Conservation (phyloP, 2,329 filamentous ascomycete genomes). For the Pyricularia pennisetigena region DNA sequence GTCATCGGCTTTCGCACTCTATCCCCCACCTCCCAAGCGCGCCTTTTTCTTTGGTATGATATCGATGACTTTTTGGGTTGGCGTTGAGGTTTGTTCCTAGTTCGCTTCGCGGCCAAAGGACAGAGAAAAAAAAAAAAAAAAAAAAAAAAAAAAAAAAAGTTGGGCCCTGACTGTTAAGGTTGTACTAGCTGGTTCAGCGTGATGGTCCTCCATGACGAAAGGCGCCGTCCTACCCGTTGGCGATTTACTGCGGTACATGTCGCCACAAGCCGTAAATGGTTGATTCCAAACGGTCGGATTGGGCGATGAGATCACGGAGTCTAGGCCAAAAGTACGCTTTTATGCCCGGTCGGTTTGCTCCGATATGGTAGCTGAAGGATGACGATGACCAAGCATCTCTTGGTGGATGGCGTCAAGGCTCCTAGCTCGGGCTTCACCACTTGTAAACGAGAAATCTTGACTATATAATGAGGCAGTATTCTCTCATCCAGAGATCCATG, state of each 20-base stretch:
- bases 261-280: neutral
- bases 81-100: too few relatives aligned
- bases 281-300: neutral
- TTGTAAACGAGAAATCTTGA: neutral
- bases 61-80: neutral
- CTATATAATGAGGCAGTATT: neutral
- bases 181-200: neutral
- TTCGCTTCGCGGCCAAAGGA: too few relatives aligned
- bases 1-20: neutral
- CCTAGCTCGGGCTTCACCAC: neutral
- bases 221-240: neutral
- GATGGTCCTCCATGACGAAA: neutral
- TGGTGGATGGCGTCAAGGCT: neutral
- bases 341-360: neutral
- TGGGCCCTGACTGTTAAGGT: neutral
- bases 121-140: too few relatives aligned
- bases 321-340: neutral
- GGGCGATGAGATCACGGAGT: neutral
- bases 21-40: neutral
- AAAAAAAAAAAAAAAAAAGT: too few relatives aligned
- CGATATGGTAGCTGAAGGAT: neutral
- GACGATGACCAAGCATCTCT: neutral
- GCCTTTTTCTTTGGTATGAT: neutral
- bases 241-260: neutral
- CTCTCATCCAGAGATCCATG: neutral